A percentile compares a stretch with the other conserved stretches of the same genome.
Evolutionary conservation across 169 alveolate genomes (phyloP).

Genomic region (Eimeria maxima): DNA sequence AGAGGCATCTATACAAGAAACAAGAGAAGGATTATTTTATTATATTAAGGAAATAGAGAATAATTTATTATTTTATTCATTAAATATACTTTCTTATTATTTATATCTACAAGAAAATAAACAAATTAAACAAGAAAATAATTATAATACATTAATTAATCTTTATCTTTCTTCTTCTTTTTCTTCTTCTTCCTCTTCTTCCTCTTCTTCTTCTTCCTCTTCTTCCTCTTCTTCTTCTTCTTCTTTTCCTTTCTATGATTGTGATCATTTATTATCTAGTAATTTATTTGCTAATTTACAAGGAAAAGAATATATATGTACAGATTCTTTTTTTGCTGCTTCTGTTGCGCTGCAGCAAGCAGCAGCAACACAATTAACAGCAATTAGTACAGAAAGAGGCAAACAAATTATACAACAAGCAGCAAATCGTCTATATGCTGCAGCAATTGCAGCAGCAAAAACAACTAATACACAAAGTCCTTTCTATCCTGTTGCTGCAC

Average conservation of each 20-base stretch:
- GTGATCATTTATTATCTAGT: not conserved
- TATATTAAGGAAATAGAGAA: slow-evolving; percentile 1
- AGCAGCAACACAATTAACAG: slow-evolving; percentile 12
- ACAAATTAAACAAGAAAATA: too few relatives aligned
- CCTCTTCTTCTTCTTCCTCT: not conserved
- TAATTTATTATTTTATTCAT: not conserved
- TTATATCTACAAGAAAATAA: too few relatives aligned
- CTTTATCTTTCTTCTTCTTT: not conserved
- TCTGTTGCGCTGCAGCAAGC: not conserved
- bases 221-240: not conserved
- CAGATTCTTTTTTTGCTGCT: not conserved
- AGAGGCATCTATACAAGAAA: not conserved
- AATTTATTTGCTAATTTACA: not conserved
- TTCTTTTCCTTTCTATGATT: not conserved
- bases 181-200: not conserved
- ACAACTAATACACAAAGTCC: not conserved
- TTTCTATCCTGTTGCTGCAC: not conserved
- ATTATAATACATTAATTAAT: too few relatives aligned
- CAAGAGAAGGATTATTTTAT: not conserved
- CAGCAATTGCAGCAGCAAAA: not conserved
- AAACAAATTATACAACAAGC: not conserved
- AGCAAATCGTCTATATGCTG: not conserved
- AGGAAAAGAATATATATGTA: not conserved
- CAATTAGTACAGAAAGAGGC: not conserved
- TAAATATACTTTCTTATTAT: too few relatives aligned